phyloP scores from a whole-genome alignment of 768 basidiomycete genomes.

The Vararia minispora region DNA sequence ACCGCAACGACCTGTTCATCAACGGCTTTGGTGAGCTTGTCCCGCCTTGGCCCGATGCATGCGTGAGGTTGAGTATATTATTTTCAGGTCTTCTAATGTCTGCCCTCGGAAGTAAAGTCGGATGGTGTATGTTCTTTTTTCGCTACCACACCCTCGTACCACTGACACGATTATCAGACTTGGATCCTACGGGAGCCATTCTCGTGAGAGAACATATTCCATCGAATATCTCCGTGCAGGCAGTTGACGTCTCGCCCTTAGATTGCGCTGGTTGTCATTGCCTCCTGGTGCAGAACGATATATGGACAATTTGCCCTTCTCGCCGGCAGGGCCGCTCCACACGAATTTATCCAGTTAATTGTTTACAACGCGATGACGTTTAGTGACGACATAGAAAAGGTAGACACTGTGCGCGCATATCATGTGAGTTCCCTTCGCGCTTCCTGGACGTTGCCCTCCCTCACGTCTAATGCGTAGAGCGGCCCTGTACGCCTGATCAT shows the following conservation, averaged over 20 bases:
- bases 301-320: slow-evolving; percentile 76
- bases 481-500: slow-evolving; percentile 45
- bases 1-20: slow-evolving; percentile 85
- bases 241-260: slow-evolving; percentile 19
- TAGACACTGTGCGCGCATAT: slow-evolving; percentile 91
- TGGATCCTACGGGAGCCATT: slow-evolving; percentile 72
- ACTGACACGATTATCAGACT: slow-evolving; percentile 26
- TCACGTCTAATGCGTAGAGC: slow-evolving; percentile 31
- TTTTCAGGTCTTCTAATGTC: slow-evolving; percentile 69
- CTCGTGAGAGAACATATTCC: slow-evolving; percentile 34
- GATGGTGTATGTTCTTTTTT: slow-evolving; percentile 56
- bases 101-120: slow-evolving; percentile 65
- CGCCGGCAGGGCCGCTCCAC: slow-evolving; percentile 86
- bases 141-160: slow-evolving; percentile 1
- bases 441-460: background rate
- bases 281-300: slow-evolving; percentile 67
- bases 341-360: slow-evolving; percentile 82
- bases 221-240: background rate
- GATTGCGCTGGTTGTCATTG: slow-evolving; percentile 74
- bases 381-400: slow-evolving; percentile 69
- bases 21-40: slow-evolving; percentile 54
- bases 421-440: slow-evolving; percentile 41
- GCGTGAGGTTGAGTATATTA: slow-evolving; percentile 1
- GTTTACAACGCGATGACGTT: slow-evolving; percentile 92
- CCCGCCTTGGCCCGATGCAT: background rate